phyloP scores from a whole-genome alignment of 805 yeast genomes.

The Ogataea dorogensis region DNA sequence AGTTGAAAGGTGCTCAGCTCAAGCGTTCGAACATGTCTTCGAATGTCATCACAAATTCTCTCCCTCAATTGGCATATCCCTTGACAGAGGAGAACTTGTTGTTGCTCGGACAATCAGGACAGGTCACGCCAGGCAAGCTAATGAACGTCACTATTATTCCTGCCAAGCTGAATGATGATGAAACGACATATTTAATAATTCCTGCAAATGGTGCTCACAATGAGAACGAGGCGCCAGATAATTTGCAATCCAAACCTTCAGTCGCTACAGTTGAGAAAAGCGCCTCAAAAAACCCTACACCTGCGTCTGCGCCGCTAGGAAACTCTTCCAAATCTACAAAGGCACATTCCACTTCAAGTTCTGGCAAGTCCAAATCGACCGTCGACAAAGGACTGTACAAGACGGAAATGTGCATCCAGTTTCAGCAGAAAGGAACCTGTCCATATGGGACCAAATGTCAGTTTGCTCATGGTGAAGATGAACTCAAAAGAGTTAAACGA shows the following conservation, averaged over 20 bases:
- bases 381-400: constrained; percentile 67
- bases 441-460: constrained; percentile 92
- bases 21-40: background rate
- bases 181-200: constrained; percentile 6
- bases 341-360: constrained; percentile 1
- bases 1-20: background rate
- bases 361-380: constrained; percentile 16
- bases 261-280: background rate
- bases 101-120: constrained; percentile 22
- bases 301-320: background rate
- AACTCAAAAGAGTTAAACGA: constrained; percentile 68
- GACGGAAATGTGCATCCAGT: constrained; percentile 86
- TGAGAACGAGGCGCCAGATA: constrained; percentile 1
- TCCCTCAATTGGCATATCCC: constrained; percentile 17
- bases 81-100: constrained; percentile 41
- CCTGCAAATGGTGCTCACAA: constrained; percentile 2
- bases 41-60: background rate
- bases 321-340: background rate
- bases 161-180: constrained; percentile 3
- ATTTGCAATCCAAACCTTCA: background rate
- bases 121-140: constrained; percentile 1
- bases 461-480: constrained; percentile 86
- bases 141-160: constrained; percentile 9
- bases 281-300: background rate
- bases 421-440: constrained; percentile 65